Base-by-base conservation (phyloP, 176 grass and related monocot species). In the Raddia guianensis region DNA sequence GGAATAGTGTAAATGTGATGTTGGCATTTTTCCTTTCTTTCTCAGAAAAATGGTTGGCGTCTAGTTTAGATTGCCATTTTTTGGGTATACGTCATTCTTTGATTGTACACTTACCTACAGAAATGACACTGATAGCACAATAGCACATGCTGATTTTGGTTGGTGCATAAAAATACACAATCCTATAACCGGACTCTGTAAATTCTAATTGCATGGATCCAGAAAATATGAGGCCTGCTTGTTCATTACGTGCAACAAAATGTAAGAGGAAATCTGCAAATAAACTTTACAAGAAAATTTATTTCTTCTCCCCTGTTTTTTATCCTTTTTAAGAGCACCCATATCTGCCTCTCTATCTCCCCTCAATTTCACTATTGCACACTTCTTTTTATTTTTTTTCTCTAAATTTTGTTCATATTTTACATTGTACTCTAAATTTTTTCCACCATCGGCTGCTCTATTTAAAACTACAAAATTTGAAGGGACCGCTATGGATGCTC, bases 31-130 rank as follows among this genome's bases (percentile, higher is more conserved):
- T 44, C 11, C 13, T 37, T 49, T 75, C 20, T 18, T 35, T 5
- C 4, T 40, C 4, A 51, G 44, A 53, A 34, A 78, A 51, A 68
- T 32, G 56, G 12, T 27, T 35, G 34, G 19, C 81, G 74, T 47
- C 54, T 84, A 46, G 53, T 43, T 61, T 59, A 54, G 42, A 6
- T 66, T 73, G 72, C 64, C 42, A 42, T 88, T 77, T 37, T 73
- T 34, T 47, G 5, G 9, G 34, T 80, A 75, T 63, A 61, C n/a
- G 51, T 62, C 21, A 63, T 88, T 84, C 53, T 71, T 87, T 64
- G 4, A 46, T 59, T 18, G 50, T 82, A 48, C 49, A 55, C 48
- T 62, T 43, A 16, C 55, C 9, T 49, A 34, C 12, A 57, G 68
- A 73, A 4, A 11, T 12, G 9, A 12, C 35, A 19, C 19, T 14